These are phyloP conservation scores for Colletotrichum caudatum DNA, from an alignment of 2,329 filamentous ascomycete genomes.

Conservation along the genomic window DNA sequence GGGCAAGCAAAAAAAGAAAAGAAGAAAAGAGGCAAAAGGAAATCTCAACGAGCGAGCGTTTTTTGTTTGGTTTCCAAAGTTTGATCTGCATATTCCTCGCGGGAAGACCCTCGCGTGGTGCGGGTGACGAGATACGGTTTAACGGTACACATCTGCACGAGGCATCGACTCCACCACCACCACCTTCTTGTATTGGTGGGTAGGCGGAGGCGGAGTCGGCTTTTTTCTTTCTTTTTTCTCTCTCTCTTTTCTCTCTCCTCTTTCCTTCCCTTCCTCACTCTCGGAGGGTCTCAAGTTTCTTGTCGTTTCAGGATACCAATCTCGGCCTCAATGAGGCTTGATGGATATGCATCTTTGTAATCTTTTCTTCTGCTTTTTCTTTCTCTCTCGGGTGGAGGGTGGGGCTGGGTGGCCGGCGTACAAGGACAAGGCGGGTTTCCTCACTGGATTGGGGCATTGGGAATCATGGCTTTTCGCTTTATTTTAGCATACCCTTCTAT, in stretches of 20 bases:
- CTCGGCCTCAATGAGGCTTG: conserved; percentile 28
- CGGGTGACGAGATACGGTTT: conserved; percentile 18
- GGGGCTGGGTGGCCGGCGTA: conserved; percentile 21
- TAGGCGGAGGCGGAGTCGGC: background rate
- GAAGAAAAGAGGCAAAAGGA: background rate
- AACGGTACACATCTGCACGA: conserved; percentile 35
- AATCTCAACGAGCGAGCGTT: conserved; percentile 37
- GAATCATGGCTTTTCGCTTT: background rate
- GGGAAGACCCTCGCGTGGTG: background rate
- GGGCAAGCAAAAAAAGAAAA: too few species aligned
- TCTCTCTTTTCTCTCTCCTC: background rate
- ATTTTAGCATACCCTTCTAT: conserved; percentile 33
- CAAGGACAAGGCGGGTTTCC: conserved; percentile 4
- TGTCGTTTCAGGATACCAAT: conserved; percentile 36
- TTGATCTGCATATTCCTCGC: conserved; percentile 16
- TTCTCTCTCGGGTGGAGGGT: conserved; percentile 11
- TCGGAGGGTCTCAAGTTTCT: conserved; percentile 5
- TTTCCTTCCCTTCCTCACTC: too few species aligned
- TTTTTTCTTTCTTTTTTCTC: background rate
- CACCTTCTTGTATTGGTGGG: conserved; percentile 1
- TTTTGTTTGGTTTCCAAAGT: conserved; percentile 19
- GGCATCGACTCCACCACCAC: background rate
- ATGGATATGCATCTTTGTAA: conserved; percentile 37
- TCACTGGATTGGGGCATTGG: conserved; percentile 5
- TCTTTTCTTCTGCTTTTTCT: background rate